A percentile compares a stretch with the other conserved stretches of the same genome.
phyloP scores from a whole-genome alignment of 2,329 filamentous ascomycete genomes.

The Fusarium paranaense region DNA sequence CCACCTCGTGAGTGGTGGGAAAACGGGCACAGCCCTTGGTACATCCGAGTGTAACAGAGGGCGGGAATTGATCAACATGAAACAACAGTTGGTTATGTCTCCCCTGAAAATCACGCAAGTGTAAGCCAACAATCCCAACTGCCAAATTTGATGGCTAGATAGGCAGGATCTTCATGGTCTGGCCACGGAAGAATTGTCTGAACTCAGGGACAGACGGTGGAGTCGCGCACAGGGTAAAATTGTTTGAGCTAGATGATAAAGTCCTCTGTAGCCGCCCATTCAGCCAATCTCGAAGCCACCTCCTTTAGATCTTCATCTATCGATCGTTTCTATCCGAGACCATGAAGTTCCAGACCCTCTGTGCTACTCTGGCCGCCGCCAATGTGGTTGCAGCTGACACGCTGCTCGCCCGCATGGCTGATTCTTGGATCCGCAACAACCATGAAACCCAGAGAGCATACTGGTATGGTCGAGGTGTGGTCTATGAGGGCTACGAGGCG shows the following conservation, averaged over 20 bases:
- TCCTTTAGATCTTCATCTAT: not conserved
- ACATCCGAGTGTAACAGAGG: slow-evolving; percentile 9
- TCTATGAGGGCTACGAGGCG: slow-evolving; percentile 35
- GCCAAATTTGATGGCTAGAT: slow-evolving; percentile 7
- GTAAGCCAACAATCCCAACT: not conserved
- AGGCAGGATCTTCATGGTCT: slow-evolving; percentile 1
- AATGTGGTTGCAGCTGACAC: slow-evolving; percentile 25
- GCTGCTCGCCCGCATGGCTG: slow-evolving; percentile 28
- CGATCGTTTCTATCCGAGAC: not conserved
- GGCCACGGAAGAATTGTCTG: not conserved
- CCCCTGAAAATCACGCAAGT: slow-evolving; percentile 1
- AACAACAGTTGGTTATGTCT: not conserved
- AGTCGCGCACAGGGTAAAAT: not conserved
- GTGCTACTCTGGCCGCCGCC: slow-evolving; percentile 29
- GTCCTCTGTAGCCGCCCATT: not conserved
- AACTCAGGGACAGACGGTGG: not conserved
- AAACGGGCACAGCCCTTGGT: slow-evolving; percentile 2
- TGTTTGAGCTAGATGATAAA: not conserved
- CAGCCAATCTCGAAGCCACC: slow-evolving; percentile 9
- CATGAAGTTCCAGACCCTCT: slow-evolving; percentile 39
- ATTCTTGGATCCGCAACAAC: slow-evolving; percentile 39
- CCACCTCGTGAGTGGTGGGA: slow-evolving; percentile 11
- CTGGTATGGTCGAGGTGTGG: slow-evolving; percentile 38
- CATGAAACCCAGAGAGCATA: slow-evolving; percentile 34
- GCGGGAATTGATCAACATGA: slow-evolving; percentile 21